Evolutionary conservation across 202 grass and related monocot species (phyloP).

Genomic region (Schoenoplectus triqueter): DNA sequence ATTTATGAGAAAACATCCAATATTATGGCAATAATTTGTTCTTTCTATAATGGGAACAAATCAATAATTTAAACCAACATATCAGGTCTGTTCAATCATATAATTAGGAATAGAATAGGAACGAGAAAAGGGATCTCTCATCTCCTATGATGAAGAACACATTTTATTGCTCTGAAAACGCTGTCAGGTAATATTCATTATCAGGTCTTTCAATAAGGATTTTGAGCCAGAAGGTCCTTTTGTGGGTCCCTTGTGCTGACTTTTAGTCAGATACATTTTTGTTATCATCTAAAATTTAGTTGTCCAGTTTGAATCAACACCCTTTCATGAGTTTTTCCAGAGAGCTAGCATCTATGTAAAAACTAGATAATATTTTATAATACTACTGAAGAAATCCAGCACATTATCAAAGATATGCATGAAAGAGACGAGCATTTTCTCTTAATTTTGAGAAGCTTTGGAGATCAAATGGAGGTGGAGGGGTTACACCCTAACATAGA

Average conservation of each 20-base stretch:
- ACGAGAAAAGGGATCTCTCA: neutral
- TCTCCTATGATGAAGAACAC: neutral
- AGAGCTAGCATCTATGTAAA: no score
- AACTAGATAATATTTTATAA: no score
- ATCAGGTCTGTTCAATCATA: neutral
- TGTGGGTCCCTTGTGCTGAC: neutral
- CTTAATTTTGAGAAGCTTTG: no score
- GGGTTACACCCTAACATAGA: no score
- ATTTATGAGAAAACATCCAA: neutral
- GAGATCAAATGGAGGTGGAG: no score
- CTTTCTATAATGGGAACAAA: neutral
- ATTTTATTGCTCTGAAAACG: neutral
- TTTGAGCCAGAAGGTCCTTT: neutral
- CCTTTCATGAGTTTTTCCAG: no score
- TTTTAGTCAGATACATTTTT: constrained; percentile 3
- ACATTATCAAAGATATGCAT: no score
- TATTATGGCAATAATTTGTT: neutral
- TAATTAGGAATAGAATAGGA: neutral
- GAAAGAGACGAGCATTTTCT: no score
- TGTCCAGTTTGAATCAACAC: no score
- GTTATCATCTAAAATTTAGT: no score
- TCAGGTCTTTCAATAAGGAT: neutral
- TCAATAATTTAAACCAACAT: neutral
- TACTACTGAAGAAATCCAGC: no score
- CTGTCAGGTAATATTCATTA: neutral